Evolutionary conservation across 1,284 basidiomycete genomes (phyloP).

Genomic region (Apiotrichum mycotoxinovorans): DNA sequence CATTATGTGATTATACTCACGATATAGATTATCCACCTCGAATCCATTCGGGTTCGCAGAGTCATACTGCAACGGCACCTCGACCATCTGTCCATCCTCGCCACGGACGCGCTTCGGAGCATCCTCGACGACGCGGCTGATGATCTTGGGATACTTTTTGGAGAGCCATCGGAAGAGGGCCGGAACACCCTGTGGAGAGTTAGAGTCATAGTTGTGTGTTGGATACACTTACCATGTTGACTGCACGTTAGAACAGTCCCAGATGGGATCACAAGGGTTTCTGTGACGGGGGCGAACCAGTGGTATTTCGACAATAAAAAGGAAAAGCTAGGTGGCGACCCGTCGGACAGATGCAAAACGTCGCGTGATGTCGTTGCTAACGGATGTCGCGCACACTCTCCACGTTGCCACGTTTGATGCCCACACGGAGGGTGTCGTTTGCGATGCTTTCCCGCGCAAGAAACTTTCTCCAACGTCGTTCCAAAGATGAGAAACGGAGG

Average conservation of each 20-base stretch:
- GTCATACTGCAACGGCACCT: constrained; percentile 78
- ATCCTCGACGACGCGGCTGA: constrained; percentile 75
- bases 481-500: background rate
- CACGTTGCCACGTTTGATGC: too few species aligned
- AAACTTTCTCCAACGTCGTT: background rate
- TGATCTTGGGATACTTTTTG: constrained; percentile 95
- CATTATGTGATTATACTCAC: constrained; percentile 54
- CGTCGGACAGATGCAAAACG: background rate
- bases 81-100: constrained; percentile 62
- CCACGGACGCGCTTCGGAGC: constrained; percentile 63
- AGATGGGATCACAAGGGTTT: too few species aligned
- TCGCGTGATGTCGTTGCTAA: too few species aligned
- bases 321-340: background rate
- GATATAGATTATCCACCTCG: constrained; percentile 94
- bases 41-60: constrained; percentile 89
- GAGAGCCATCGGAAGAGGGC: constrained; percentile 89
- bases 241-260: background rate
- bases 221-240: constrained; percentile 17
- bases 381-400: too few species aligned
- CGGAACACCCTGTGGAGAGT: constrained; percentile 67
- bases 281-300: too few species aligned
- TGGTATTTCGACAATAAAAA: background rate
- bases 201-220: too few species aligned
- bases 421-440: too few species aligned
- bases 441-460: too few species aligned